Base-by-base conservation (phyloP, 345 rosid genomes). In the Lepidium africanum region DNA sequence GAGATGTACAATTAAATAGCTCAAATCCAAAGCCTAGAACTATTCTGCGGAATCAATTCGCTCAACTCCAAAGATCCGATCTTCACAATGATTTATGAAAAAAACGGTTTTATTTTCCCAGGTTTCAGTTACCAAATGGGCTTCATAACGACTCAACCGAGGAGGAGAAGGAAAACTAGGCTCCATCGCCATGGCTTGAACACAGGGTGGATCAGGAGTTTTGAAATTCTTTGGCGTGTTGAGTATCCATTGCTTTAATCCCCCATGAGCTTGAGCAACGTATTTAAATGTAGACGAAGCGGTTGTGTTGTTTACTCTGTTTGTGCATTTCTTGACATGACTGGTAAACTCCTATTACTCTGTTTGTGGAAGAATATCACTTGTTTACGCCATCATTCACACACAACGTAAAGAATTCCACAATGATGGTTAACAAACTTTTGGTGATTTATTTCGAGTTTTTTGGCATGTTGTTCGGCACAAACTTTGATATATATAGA, bases 141-240 rank as follows among this genome's bases (percentile, higher is more conserved):
- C 67, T 35, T 55, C 38, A 72, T 76, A 74, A 21, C 55, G 64
- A 61, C 33, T 15, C 12, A 39, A 5, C 3, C 23, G 23, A 21
- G 78, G 81, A 57, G 83, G 76, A 40, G 71, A 14, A 54, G 33
- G 59, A 27, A 66, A 80, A 54, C 81, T 77, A 17, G 84, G 81
- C 67, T 77, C 81, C 70, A 77, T 63, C 0, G 81, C 66, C 47
- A 63, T 32, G 32, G 54, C 82, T 8, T 41, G 45, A 21, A 32
- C 67, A 72, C 82, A 79, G 10, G 74, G 78, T 23, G 79, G 23
- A 21, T 21, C 23, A 21, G 23, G 23, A 21, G 23, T 21, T 21
- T 1, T 21, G 3, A 21, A 21, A 21, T 21, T 21, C 23, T 21
- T 21, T 21, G 23, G 2, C 23, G 23, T 21, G 23, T 21, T 1